Evolutionary conservation across 306 rosid species (phyloP).

Genomic region (Mimosa pudica): DNA sequence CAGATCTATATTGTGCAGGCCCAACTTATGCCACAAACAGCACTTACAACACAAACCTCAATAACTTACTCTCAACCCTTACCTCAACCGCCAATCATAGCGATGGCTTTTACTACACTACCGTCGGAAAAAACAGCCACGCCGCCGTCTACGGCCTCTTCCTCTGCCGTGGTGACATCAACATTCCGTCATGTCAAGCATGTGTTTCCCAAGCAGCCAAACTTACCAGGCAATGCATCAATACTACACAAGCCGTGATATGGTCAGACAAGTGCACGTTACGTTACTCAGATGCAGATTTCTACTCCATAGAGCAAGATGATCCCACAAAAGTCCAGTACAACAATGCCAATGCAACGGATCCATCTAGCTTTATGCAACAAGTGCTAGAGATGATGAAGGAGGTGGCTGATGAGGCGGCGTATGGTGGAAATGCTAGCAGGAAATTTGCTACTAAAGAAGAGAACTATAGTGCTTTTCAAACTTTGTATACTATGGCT

Average conservation of each 20-base stretch:
- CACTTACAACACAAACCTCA: conserved; percentile 36
- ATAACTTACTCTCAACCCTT: conserved; percentile 37
- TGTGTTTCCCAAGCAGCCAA: conserved; percentile 35
- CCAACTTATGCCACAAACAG: conserved; percentile 30
- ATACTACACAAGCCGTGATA: conserved; percentile 10
- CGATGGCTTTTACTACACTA: conserved; percentile 31
- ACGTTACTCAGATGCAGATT: conserved; percentile 28
- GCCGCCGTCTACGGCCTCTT: conserved; percentile 32
- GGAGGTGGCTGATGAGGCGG: background rate
- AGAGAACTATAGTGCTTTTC: background rate
- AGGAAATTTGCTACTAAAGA: conserved; percentile 28
- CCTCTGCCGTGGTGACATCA: conserved; percentile 44
- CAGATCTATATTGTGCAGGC: background rate
- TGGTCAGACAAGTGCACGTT: conserved; percentile 40
- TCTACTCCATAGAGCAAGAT: too few species aligned
- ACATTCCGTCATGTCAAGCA: background rate
- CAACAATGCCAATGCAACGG: background rate
- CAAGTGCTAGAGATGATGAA: background rate
- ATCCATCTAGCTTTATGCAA: background rate
- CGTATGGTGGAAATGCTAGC: background rate
- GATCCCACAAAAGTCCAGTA: too few species aligned
- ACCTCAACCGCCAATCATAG: conserved; percentile 27
- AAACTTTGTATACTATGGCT: conserved; percentile 7
- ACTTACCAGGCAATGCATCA: conserved; percentile 14
- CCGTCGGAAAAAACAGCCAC: background rate